A percentile compares a stretch with the other conserved stretches of the same genome.
phyloP scores from a whole-genome alignment of 2,329 filamentous ascomycete species.

The Calcarisporium arbuscula region DNA sequence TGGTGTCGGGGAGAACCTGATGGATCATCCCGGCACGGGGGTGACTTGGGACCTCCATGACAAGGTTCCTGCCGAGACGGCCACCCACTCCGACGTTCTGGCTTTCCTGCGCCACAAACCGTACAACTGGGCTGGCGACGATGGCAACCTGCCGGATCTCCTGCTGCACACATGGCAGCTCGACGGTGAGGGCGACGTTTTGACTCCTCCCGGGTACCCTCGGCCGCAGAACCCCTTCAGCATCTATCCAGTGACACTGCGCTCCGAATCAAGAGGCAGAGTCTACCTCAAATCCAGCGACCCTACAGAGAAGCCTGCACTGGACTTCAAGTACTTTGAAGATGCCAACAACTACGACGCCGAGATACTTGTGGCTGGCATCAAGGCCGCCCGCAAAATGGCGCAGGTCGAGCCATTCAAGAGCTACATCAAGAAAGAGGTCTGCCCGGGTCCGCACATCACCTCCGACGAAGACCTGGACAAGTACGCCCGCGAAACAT shows the following conservation, averaged over 20 bases:
- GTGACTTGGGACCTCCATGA: conserved; percentile 73
- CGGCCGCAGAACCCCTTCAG: conserved; percentile 80
- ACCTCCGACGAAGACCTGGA: background rate
- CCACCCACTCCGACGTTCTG: conserved; percentile 85
- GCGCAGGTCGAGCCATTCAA: conserved; percentile 72
- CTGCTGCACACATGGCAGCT: conserved; percentile 99
- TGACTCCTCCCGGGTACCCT: conserved; percentile 60
- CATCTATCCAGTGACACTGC: conserved; percentile 88
- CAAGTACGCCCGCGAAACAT: background rate
- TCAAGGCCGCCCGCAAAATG: conserved; percentile 70
- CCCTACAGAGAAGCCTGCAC: conserved; percentile 62
- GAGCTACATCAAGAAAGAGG: conserved; percentile 75
- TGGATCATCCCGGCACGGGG: conserved; percentile 55
- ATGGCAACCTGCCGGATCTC: conserved; percentile 73
- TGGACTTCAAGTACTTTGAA: background rate
- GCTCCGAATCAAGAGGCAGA: conserved; percentile 69
- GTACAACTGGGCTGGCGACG: conserved; percentile 58
- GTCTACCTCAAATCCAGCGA: conserved; percentile 72
- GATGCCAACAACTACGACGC: background rate
- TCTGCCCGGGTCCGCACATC: conserved; percentile 50
- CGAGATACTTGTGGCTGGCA: conserved; percentile 41
- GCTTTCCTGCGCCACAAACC: conserved; percentile 79
- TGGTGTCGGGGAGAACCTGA: conserved; percentile 55
- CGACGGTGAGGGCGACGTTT: conserved; percentile 71
- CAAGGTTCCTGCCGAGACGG: conserved; percentile 69